These are phyloP conservation scores for Drosera capensis DNA, from an alignment of 148 eudicot species.

Conservation along the genomic window DNA sequence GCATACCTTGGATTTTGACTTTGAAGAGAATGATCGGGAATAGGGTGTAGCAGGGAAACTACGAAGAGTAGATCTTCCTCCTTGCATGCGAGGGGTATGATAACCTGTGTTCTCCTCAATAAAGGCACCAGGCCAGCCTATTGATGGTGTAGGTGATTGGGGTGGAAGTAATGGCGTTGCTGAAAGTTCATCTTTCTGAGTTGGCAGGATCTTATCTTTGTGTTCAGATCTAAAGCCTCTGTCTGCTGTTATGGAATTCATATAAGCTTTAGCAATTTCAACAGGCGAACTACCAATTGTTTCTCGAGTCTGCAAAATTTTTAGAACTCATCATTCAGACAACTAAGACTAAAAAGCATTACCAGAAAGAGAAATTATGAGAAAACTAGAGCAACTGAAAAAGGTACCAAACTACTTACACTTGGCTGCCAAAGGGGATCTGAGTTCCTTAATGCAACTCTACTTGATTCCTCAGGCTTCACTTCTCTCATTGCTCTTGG, in stretches of 20 bases:
- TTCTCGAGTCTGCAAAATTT: conserved; percentile 28
- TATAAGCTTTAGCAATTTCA: conserved; percentile 86
- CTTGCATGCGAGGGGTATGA: conserved; percentile 47
- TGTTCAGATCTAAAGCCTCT: conserved; percentile 19
- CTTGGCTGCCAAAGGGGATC: conserved; percentile 25
- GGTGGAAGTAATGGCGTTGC: conserved; percentile 27
- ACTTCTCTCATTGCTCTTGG: conserved; percentile 13
- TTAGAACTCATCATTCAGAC: not conserved
- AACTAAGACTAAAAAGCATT: no score
- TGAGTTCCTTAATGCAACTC: conserved; percentile 20
- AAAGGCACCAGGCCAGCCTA: conserved; percentile 83
- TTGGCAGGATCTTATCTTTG: conserved; percentile 20
- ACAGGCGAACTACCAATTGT: conserved; percentile 68
- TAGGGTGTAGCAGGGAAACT: conserved; percentile 62
- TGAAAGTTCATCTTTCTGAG: conserved; percentile 18
- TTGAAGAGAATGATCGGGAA: conserved; percentile 49
- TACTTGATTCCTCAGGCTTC: conserved; percentile 18
- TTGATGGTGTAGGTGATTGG: conserved; percentile 40
- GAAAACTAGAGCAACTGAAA: not conserved
- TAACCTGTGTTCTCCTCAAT: conserved; percentile 40
- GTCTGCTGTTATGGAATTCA: conserved; percentile 55
- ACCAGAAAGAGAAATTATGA: not conserved
- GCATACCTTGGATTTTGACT: conserved; percentile 52
- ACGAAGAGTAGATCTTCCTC: conserved; percentile 40
- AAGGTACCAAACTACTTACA: conserved; percentile 23